A percentile compares a stretch with the other conserved stretches of the same genome.
Conservation (phyloP, 768 basidiomycete species). For the Leccinum subtestaceum region DNA sequence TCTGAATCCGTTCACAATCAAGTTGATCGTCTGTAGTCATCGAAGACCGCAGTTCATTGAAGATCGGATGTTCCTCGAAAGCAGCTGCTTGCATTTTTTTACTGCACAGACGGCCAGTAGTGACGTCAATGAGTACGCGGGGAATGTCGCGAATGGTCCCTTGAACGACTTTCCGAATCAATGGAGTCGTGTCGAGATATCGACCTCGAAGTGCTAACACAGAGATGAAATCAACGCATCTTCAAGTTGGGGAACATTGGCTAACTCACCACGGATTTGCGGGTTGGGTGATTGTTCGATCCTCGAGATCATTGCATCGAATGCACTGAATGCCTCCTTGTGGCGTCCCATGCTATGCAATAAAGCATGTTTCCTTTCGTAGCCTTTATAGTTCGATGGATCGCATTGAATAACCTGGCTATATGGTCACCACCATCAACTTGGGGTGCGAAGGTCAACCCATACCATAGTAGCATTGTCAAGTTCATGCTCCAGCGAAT, state of each 20-base stretch:
- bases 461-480: not conserved
- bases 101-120: not conserved
- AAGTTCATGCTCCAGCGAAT: not conserved
- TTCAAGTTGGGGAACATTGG: not conserved
- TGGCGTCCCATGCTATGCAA: not conserved
- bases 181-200: not conserved
- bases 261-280: not conserved
- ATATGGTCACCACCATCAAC: not conserved
- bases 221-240: not conserved
- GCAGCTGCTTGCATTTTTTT: not conserved
- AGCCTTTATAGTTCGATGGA: not conserved
- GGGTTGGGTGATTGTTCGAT: not conserved
- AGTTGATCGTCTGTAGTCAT: not conserved
- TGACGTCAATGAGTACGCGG: not conserved
- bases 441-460: not conserved
- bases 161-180: not conserved
- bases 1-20: not conserved
- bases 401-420: not conserved
- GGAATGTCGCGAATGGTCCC: not conserved
- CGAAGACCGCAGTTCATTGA: not conserved
- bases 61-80: not conserved
- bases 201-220: not conserved
- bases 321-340: not conserved
- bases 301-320: not conserved
- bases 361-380: not conserved